These are phyloP conservation scores for Aspergillus bridgeri DNA, from an alignment of 495 filamentous ascomycete species.

Conservation along the genomic window DNA sequence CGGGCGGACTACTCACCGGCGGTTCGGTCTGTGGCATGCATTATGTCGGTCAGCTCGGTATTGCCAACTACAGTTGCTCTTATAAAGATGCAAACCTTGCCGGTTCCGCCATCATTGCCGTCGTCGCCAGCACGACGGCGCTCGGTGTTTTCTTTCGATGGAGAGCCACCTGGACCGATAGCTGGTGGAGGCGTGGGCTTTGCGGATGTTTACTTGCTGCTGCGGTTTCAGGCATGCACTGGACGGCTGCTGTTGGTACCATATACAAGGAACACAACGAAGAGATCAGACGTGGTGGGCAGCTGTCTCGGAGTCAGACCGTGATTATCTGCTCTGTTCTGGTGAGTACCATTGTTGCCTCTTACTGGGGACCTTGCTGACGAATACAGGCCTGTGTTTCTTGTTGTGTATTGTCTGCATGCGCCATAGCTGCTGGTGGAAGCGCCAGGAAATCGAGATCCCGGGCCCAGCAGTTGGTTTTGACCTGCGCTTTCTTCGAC, in stretches of 20 bases:
- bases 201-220: constrained; percentile 65
- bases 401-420: constrained; percentile 54
- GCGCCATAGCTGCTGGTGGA: constrained; percentile 56
- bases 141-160: constrained; percentile 75
- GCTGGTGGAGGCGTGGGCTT: constrained; percentile 66
- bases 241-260: constrained; percentile 74
- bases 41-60: constrained; percentile 80
- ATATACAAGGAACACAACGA: constrained; percentile 49
- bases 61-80: constrained; percentile 66
- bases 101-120: constrained; percentile 68
- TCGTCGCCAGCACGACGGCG: constrained; percentile 62
- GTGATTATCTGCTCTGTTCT: constrained; percentile 64
- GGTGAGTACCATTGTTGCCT: constrained; percentile 38
- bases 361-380: constrained; percentile 10
- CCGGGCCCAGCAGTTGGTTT: constrained; percentile 72
- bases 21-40: constrained; percentile 83
- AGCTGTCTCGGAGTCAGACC: constrained; percentile 52
- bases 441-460: constrained; percentile 52
- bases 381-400: constrained; percentile 50
- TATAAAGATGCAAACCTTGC: constrained; percentile 59
- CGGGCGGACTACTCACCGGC: constrained; percentile 66
- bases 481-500: constrained; percentile 77
- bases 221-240: constrained; percentile 86
- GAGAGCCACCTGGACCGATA: constrained; percentile 72
- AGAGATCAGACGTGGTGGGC: constrained; percentile 23